Percentiles rank a stretch among this genome's conserved stretches.
Evolutionary conservation across 345 rosid species (phyloP).

Genomic region (Passiflora organensis): DNA sequence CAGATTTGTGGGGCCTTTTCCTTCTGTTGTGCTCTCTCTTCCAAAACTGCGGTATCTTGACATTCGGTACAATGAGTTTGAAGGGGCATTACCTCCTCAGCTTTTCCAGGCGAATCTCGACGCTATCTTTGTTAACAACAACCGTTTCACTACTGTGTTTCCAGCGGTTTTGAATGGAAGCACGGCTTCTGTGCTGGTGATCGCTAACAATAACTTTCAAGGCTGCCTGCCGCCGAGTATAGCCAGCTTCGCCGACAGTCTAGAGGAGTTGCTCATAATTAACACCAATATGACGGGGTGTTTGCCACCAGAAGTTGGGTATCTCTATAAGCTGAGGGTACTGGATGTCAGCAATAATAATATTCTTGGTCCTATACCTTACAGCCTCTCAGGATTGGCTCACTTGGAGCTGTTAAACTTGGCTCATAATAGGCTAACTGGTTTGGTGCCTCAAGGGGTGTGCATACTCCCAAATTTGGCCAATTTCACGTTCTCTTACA

Average conservation of each 20-base stretch:
- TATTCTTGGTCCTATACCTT: constrained; percentile 75
- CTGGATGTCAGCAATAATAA: constrained; percentile 74
- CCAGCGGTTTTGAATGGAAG: constrained; percentile 33
- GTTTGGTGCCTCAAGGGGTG: constrained; percentile 56
- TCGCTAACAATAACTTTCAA: constrained; percentile 72
- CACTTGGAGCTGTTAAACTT: constrained; percentile 67
- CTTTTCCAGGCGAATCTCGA: constrained; percentile 61
- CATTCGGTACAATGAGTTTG: constrained; percentile 81
- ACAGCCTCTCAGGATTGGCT: constrained; percentile 69
- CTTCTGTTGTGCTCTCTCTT: constrained; percentile 56
- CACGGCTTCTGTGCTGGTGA: constrained; percentile 62
- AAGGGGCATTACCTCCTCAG: constrained; percentile 67
- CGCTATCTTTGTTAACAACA: constrained; percentile 79
- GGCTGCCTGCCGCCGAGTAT: constrained; percentile 83
- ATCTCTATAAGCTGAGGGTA: constrained; percentile 64
- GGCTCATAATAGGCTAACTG: constrained; percentile 67
- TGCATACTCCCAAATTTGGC: constrained; percentile 59
- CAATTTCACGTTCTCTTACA: constrained; percentile 65
- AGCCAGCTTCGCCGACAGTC: constrained; percentile 49
- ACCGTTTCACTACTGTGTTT: constrained; percentile 47
- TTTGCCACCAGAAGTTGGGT: constrained; percentile 80
- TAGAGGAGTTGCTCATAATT: constrained; percentile 69
- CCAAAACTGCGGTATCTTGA: constrained; percentile 58
- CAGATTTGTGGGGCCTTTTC: constrained; percentile 83
- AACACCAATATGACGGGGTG: constrained; percentile 78